phyloP scores from a whole-genome alignment of 805 yeast genomes.

The Spathaspora girioi region DNA sequence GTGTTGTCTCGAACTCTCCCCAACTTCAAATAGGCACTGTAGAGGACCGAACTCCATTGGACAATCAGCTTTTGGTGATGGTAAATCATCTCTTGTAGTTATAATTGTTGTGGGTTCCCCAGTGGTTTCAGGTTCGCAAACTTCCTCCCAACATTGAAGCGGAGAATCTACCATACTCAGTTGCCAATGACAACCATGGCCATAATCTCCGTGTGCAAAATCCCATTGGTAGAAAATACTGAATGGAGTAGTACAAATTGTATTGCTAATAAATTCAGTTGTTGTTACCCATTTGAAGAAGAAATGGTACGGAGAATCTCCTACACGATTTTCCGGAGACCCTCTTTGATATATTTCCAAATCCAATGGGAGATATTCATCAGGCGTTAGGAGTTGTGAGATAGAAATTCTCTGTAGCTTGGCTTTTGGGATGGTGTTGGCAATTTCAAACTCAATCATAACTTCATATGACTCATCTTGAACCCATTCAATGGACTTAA shows the following conservation, averaged over 20 bases:
- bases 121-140: no score
- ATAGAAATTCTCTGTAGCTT: not conserved
- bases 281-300: not conserved
- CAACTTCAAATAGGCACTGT: not conserved
- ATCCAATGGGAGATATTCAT: not conserved
- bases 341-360: not conserved
- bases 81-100: not conserved
- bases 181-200: no score
- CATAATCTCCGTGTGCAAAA: not conserved
- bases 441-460: not conserved
- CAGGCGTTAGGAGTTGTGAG: not conserved
- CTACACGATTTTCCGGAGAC: not conserved
- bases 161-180: not conserved
- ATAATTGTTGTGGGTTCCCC: not conserved
- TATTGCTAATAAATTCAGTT: not conserved
- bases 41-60: not conserved
- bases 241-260: not conserved
- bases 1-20: not conserved
- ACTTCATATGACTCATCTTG: not conserved
- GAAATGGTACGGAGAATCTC: not conserved
- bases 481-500: not conserved
- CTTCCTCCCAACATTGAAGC: not conserved
- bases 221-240: not conserved
- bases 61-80: not conserved
- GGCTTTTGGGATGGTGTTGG: not conserved